Base-by-base conservation (phyloP, 1,139 yeast genomes). In the Petasospora fabianii region DNA sequence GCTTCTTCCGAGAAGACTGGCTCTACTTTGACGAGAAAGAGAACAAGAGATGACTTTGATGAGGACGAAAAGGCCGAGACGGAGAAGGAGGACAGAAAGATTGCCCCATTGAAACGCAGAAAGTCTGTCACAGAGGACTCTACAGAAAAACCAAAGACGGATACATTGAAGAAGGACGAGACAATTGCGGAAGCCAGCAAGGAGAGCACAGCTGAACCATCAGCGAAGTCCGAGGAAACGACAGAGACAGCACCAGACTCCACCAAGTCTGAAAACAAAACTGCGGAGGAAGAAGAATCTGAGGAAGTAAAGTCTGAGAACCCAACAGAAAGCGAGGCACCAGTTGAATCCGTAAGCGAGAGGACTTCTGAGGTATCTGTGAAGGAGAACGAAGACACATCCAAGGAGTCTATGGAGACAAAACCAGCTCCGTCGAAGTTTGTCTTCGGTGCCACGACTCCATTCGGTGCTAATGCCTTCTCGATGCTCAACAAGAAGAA, bases 361-460 rank as follows among this genome's bases (percentile, higher is more conserved):
- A n/a, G n/a, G n/a, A n/a, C n/a, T n/a, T n/a, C n/a, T n/a, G n/a
- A n/a, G n/a, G n/a, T n/a, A n/a, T n/a, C n/a, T n/a, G n/a, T n/a
- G n/a, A n/a, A n/a, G n/a, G n/a, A n/a, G n/a, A n/a, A n/a, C n/a
- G n/a, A n/a, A n/a, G n/a, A n/a, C n/a, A n/a, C n/a, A n/a, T n/a
- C n/a, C n/a, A n/a, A n/a, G n/a, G n/a, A n/a, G 26, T 13, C 26
- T 8, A 30, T 15, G 6, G 39, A 34, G 4, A 34, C 41, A 3
- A 40, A 42, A 32, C 66, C 71, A 21, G n/a, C n/a, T n/a, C n/a
- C n/a, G n/a, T n/a, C n/a, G n/a, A 64, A 64, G 45, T 70, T 68
- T 53, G 73, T 78, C 0, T 82, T 82, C 61, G 82, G 82, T n/a
- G 73, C 70, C n/a, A 52, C 64, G 2, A 49, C 63, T 3, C 55